Base-by-base conservation (phyloP, 2,329 filamentous ascomycete genomes). In the Alternaria sp. region DNA sequence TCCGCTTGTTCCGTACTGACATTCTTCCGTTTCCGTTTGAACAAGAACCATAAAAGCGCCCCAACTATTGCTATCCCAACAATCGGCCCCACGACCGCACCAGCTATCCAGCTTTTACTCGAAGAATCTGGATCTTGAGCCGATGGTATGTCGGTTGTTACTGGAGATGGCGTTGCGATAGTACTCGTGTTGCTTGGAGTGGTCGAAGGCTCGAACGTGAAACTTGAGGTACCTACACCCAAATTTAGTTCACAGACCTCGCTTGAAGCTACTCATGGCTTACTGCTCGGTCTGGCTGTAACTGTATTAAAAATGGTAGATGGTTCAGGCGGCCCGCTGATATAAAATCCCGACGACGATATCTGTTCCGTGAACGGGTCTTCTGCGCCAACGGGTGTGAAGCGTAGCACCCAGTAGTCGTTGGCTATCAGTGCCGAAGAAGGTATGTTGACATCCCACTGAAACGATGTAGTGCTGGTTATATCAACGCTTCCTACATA, bases 381-480 rank as follows among this genome's bases (percentile, higher is more conserved):
- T 15, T n/a, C 25, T 23, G 62, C 57, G 55, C 57, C 57, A 51
- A 30, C 28, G 28, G 47, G 54, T 26, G 61, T 65, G 26, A 70
- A 70, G 26, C 63, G 65, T 10, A 70, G 62, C 32, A 65, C 61
- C 68, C 66, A 70, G 25, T 63, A 57, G 7, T 52, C 47, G 8
- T 66, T 61, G n/a, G 43, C 61, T 15, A 62, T 57, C 44, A 68
- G 59, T 28, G 59, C 65, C 23, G 43, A 43, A 32, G 63, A 63
- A 49, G 66, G 55, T 61, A 70, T 67, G 25, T 68, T 63, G 19
- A 70, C 63, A 25, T 65, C 62, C 68, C 68, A 70, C 12, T 64
- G 52, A 44, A 65, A 70, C 13, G 63, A 68, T 32, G 50, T 21
- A 21, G 57, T 61, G 23, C 56, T 57, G 49, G 58, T 66, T 26